Evolutionary conservation across 495 filamentous ascomycete genomes (phyloP), one percentile per base, ranked within the genome.

Genomic region (Haplographium delicatum): DNA sequence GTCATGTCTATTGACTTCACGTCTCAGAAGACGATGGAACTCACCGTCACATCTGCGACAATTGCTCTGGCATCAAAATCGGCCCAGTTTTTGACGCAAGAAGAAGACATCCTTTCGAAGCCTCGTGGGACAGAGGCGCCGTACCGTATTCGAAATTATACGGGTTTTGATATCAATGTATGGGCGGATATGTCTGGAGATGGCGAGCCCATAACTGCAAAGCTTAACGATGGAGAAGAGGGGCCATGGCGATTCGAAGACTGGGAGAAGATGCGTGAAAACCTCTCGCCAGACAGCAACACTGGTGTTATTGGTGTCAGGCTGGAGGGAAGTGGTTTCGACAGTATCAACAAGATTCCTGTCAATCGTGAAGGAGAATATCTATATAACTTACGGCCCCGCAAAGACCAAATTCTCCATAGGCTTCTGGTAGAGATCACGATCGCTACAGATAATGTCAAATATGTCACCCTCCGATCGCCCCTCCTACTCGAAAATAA

Each of bases 401-500:
- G 86, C 46, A 90, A 91, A 62, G 83, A 95, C 59, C 72, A 83
- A 37, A 75, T 95, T 16, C 76, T 89, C 58, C 94, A 98, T 65
- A 84, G 89, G 23, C 75, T 98, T 16, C 77, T 97, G 27, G 91
- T 96, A 24, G 91, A 98, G 47, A 84, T 98, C 54, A 91, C 81
- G 43, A 78, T 98, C 26, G 91, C 89, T 20, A 66, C 79, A 3
- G 90, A 98, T 67, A 96, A 96, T 53, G 84, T 98, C 66, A 98
- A 98, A 68, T 91, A 95, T 64, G 93, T 98, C 60, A 97, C 89
- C 7, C 88, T 98, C 63, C 82, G 91, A 31, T 97, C 93, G 11
- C 93, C 93, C 5, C 73, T 98, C n/a, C 69, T 96, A 11, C 80
- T 98, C n/a, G 93, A 96, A 66, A 98, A 98, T 69, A 85, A 90